Base-by-base conservation (phyloP, 2,329 filamentous ascomycete genomes). In the Fusarium succisae region DNA sequence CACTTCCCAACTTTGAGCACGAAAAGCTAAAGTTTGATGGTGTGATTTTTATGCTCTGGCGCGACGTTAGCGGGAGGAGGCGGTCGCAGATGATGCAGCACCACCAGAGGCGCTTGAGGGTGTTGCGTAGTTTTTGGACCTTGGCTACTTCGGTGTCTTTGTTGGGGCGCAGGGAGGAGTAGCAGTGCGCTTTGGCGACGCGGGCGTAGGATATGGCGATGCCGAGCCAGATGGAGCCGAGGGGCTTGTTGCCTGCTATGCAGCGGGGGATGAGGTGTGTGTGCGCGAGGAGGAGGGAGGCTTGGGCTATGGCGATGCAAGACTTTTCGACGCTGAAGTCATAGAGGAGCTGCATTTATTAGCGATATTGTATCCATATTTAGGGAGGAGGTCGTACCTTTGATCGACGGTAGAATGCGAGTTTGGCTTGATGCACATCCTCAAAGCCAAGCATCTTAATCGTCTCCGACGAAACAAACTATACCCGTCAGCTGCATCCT, bases 41-140 rank as follows among this genome's bases (percentile, higher is more conserved):
- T 0, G 76, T 77, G 20, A 78, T 78, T n/a, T 76, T 78, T 24
- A 78, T 78, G 12, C 67, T 77, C 11, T 77, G 76, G 5, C 76
- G 70, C 1, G 76, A 78, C 0, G 76, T 78, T 4, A 78, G 66
- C 0, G 76, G 76, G 0, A 78, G 63, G 0, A 78, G 26, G 6
- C 76, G 72, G 20, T 78, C 76, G 39, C 73, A 76, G 17, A 78
- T 75, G 17, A 78, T 75, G 26, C 76, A 78, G 44, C 76, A 78
- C 76, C 76, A 78, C 76, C 76, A 78, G 0, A 78, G 48, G 1
- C 76, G 69, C 12, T 78, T 78, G 4, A 78, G 69, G 0, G 72
- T 73, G 13, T 76, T 78, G n/a, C 74, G 72, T 0, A 65, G 60
- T 5, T 76, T 78, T 32, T 69, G 64, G 0, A 65, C 53, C 8